Conservation (phyloP, 441 rosid genomes). For the Theobroma grandiflorum region DNA sequence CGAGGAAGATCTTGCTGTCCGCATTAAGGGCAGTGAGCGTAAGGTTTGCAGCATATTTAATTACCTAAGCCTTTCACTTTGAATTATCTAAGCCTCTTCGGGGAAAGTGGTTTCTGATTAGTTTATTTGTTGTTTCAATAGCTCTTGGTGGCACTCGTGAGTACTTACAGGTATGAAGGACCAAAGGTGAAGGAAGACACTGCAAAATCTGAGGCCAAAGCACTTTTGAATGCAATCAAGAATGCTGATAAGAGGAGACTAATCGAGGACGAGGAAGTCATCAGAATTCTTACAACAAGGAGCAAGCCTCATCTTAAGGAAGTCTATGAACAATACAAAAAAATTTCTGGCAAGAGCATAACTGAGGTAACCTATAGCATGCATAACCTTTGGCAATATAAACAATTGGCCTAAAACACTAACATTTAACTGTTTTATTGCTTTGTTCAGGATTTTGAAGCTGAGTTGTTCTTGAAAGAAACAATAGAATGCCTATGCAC, state of each 20-base stretch:
- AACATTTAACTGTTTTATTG: slow-evolving; percentile 10
- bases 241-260: slow-evolving; percentile 44
- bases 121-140: slow-evolving; percentile 29
- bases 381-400: neutral
- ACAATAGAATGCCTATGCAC: slow-evolving; percentile 71
- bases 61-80: too few relatives aligned
- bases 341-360: slow-evolving; percentile 54
- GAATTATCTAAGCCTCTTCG: too few relatives aligned
- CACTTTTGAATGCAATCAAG: slow-evolving; percentile 49
- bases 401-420: neutral
- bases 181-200: slow-evolving; percentile 54
- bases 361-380: slow-evolving; percentile 47
- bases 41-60: slow-evolving; percentile 47
- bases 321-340: slow-evolving; percentile 55
- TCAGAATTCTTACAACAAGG: slow-evolving; percentile 74
- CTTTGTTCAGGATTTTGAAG: slow-evolving; percentile 59
- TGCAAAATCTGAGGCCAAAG: slow-evolving; percentile 70
- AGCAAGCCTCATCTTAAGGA: slow-evolving; percentile 76
- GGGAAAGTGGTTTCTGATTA: neutral
- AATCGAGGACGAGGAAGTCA: slow-evolving; percentile 68
- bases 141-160: slow-evolving; percentile 86
- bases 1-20: slow-evolving; percentile 82
- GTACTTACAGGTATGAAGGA: slow-evolving; percentile 93
- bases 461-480: slow-evolving; percentile 47
- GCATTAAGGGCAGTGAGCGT: slow-evolving; percentile 50